Conservation (phyloP, 768 basidiomycete species). For the Panus rudis region DNA sequence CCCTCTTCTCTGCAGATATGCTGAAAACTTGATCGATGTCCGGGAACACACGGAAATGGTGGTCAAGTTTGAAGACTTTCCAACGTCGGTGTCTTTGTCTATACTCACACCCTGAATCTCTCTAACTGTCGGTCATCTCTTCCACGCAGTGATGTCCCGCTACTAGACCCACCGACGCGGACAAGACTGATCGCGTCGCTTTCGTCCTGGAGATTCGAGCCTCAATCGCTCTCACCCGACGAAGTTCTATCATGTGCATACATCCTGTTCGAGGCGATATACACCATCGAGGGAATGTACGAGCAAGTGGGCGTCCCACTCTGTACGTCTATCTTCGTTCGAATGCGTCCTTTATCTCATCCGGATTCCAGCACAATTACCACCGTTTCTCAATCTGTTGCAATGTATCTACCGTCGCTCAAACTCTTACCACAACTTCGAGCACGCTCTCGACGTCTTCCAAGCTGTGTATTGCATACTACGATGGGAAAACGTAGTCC, state of each 20-base stretch:
- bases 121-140: slow-evolving; percentile 32
- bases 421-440: slow-evolving; percentile 97
- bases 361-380: slow-evolving; percentile 53
- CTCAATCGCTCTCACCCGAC: slow-evolving; percentile 73
- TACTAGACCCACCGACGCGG: slow-evolving; percentile 27
- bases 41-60: slow-evolving; percentile 70
- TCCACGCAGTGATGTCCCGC: background rate
- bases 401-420: slow-evolving; percentile 83
- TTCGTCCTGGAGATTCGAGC: slow-evolving; percentile 87
- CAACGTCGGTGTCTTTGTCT: background rate
- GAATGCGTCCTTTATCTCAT: background rate
- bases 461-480: slow-evolving; percentile 90
- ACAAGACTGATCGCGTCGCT: slow-evolving; percentile 58
- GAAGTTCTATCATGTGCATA: slow-evolving; percentile 78
- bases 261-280: slow-evolving; percentile 81
- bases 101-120: slow-evolving; percentile 10
- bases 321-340: too few relatives aligned
- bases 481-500: slow-evolving; percentile 70
- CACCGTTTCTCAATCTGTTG: slow-evolving; percentile 78
- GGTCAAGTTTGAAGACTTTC: slow-evolving; percentile 44
- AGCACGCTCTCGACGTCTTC: slow-evolving; percentile 93
- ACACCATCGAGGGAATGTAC: slow-evolving; percentile 70
- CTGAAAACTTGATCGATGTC: slow-evolving; percentile 82
- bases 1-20: slow-evolving; percentile 43
- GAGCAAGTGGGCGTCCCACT: slow-evolving; percentile 51